Evolutionary conservation across 768 basidiomycete species (phyloP), one percentile per base, ranked within the genome.

Genomic region (Russula dissimulans): DNA sequence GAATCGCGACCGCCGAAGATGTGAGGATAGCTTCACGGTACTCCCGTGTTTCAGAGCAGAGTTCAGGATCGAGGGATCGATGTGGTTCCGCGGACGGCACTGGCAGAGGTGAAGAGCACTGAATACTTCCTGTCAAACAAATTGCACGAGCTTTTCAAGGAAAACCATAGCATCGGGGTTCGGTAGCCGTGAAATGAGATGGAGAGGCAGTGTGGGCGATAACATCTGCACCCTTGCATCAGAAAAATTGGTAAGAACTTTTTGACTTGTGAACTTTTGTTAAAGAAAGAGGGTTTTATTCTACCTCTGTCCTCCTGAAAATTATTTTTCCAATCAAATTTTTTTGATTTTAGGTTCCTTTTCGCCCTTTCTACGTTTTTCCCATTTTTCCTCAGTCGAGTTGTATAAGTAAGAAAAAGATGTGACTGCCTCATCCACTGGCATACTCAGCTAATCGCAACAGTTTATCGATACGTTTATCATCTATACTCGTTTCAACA

Each of bases 71-170:
- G 81, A 77, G n/a, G n/a, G n/a, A n/a, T n/a, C n/a, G n/a, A n/a
- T 1, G 80, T 66, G 0, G 89, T 91, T 1, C 90, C 89, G 2
- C 81, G 72, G 4, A 91, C 79, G 31, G 90, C 90, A 5, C n/a
- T n/a, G n/a, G n/a, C n/a, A n/a, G 90, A 89, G n/a, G 69, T 71
- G 61, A 89, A 82, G 44, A 88, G 66, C 60, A 87, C 84, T 85
- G 47, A 18, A 39, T n/a, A 18, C 11, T 14, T 12, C 8, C 14
- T 38, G n/a, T 46, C 12, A 12, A 2, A 2, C 9, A 45, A 51
- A 53, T 10, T 39, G 4, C n/a, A 3, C 10, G 6, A 7, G 6
- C 10, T 1, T n/a, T 31, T 3, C 26, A 4, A 52, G 26, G 22
- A 29, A 15, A 6, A 8, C 54, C 67, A 44, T 49, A 70, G 71